These are phyloP conservation scores for Flaveria bidentis DNA, from an alignment of 129 eudicot genomes.

Conservation along the genomic window DNA sequence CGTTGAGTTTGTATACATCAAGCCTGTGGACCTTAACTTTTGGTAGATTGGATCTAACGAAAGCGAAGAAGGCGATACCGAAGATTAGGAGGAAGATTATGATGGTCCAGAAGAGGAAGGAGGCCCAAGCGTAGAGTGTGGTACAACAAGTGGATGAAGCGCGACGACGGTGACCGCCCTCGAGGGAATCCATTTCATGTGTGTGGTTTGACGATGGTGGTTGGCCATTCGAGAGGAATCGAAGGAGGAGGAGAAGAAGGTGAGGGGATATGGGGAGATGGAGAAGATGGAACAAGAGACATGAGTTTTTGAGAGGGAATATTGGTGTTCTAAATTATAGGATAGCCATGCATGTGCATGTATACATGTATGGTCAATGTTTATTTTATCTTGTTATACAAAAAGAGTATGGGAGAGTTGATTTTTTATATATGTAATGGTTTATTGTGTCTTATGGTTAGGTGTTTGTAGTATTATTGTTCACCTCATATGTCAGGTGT, in stretches of 20 bases:
- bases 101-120: conserved; percentile 29
- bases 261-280: background rate
- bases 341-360: conserved; percentile 36
- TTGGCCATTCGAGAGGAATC: conserved; percentile 30
- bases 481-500: too few relatives aligned
- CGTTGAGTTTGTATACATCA: conserved; percentile 28
- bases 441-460: too few relatives aligned
- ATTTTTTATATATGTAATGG: background rate
- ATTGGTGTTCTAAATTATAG: conserved; percentile 32
- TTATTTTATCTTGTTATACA: background rate
- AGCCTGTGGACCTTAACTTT: conserved; percentile 40
- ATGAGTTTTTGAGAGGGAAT: conserved; percentile 29
- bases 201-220: conserved; percentile 16
- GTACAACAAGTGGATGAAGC: conserved; percentile 18
- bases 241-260: conserved; percentile 26
- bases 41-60: conserved; percentile 43
- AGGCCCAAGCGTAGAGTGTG: conserved; percentile 37
- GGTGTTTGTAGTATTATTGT: too few relatives aligned
- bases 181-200: conserved; percentile 21
- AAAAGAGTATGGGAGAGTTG: too few relatives aligned
- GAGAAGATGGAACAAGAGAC: conserved; percentile 22
- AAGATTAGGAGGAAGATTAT: conserved; percentile 33
- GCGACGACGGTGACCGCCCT: conserved; percentile 26
- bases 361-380: background rate
- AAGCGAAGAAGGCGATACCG: conserved; percentile 35